Percentiles rank a stretch among this genome's conserved stretches.
phyloP scores from a whole-genome alignment of 169 alveolate genomes.

The Plasmodium malariae region DNA sequence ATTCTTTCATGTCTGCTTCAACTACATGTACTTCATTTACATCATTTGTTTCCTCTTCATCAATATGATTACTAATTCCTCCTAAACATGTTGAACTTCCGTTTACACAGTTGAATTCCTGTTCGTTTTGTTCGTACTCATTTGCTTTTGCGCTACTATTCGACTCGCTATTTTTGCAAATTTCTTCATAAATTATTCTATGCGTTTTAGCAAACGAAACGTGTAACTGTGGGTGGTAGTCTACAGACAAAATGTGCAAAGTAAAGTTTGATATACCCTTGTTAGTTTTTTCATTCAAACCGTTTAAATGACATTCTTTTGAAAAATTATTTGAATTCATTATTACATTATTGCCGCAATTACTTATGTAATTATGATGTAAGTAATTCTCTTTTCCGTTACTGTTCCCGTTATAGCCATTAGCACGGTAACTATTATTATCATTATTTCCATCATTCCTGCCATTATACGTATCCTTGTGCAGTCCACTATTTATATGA shows the following conservation, averaged over 20 bases:
- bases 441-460: background rate
- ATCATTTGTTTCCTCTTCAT: background rate
- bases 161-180: conserved; percentile 1
- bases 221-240: conserved; percentile 61
- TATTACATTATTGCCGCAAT: too few relatives aligned
- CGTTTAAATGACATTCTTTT: too few relatives aligned
- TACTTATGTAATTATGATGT: background rate
- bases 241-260: conserved; percentile 40
- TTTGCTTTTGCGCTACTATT: background rate
- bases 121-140: background rate
- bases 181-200: conserved; percentile 24
- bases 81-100: background rate
- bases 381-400: background rate
- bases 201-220: conserved; percentile 69
- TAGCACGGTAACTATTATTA: background rate
- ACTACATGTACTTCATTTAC: background rate
- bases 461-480: background rate
- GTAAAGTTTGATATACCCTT: background rate
- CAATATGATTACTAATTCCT: background rate
- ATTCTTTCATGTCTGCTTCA: background rate
- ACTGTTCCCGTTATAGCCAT: background rate
- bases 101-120: too few relatives aligned
- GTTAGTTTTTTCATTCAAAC: background rate
- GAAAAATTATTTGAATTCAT: too few relatives aligned
- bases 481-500: background rate